Base-by-base conservation (phyloP, 1,139 yeast species). In the Yamadazyma siamensis region DNA sequence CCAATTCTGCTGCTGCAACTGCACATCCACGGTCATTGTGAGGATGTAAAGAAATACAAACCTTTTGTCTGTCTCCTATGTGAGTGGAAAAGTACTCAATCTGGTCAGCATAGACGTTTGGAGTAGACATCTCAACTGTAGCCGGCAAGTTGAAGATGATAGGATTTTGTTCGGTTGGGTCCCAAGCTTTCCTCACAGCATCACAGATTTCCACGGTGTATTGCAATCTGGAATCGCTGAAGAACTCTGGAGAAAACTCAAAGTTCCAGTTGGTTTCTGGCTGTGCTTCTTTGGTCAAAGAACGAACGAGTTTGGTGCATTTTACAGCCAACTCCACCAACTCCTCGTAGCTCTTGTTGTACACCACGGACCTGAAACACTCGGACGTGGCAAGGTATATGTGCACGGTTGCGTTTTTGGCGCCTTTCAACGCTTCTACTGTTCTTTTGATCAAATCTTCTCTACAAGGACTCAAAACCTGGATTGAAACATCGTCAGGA, bases 21-120 rank as follows among this genome's bases (percentile, higher is more conserved):
- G 71, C 72, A 45, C 75, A 68, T 1, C 75, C 75, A 44, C 75
- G 58, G 40, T 68, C 75, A 39, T 68, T 68, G 44, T 68, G 75
- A 29, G 72, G 67, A 44, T 68, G 75, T 23, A 67, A 63, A 13
- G 73, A 65, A 33, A 68, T 62, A 38, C 69, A 60, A 15, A 67
- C 56, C 42, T 63, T 66, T 41, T 67, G 73, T 41, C 74, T 53
- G 34, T 68, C 68, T 25, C 62, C 43, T 25, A 68, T 65, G 35
- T 66, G 46, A 25, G 51, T 60, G 30, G 67, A 56, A 44, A 68
- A 68, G 44, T 65, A 67, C 46, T 68, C 75, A 40, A 68, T 67
- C 49, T 68, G 75, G 46, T 68, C 75, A 27, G 75, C 75, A 38
- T 67, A 68, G n/a, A 66, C 57, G 38, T 68, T 67, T 13, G 75